Conservation (phyloP, 2,329 filamentous ascomycete genomes). For the Drechslerella dactyloides region DNA sequence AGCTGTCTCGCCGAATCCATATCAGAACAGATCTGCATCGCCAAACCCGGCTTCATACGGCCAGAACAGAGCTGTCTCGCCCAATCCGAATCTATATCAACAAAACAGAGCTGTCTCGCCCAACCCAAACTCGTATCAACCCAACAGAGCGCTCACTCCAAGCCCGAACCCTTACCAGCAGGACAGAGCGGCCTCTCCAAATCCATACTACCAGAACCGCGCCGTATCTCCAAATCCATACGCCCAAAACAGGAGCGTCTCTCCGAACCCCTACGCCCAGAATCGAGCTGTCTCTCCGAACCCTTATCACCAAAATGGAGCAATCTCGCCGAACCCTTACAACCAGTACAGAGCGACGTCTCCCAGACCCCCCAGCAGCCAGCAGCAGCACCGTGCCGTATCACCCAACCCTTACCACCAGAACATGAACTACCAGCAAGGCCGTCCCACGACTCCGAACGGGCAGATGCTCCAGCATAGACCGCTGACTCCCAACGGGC, state of each 20-base stretch:
- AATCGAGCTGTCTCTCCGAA: slow-evolving; percentile 48
- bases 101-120: slow-evolving; percentile 32
- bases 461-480: slow-evolving; percentile 36
- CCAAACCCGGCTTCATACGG: slow-evolving; percentile 56
- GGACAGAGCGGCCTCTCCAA: slow-evolving; percentile 52
- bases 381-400: slow-evolving; percentile 47
- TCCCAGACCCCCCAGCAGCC: slow-evolving; percentile 47
- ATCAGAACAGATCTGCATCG: slow-evolving; percentile 55
- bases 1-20: slow-evolving; percentile 56
- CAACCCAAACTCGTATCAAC: slow-evolving; percentile 54
- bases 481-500: slow-evolving; percentile 36
- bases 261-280: slow-evolving; percentile 49
- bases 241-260: slow-evolving; percentile 43
- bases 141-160: slow-evolving; percentile 2
- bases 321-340: slow-evolving; percentile 49
- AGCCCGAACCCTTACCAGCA: slow-evolving; percentile 26
- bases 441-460: slow-evolving; percentile 36
- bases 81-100: slow-evolving; percentile 55
- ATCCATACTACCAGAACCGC: slow-evolving; percentile 55
- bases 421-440: slow-evolving; percentile 36
- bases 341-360: slow-evolving; percentile 53
- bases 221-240: slow-evolving; percentile 57
- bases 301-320: slow-evolving; percentile 52
- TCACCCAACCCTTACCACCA: slow-evolving; percentile 52
- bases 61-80: slow-evolving; percentile 53